Evolutionary conservation across 768 basidiomycete genomes (phyloP).

Genomic region (Suillus spraguei): DNA sequence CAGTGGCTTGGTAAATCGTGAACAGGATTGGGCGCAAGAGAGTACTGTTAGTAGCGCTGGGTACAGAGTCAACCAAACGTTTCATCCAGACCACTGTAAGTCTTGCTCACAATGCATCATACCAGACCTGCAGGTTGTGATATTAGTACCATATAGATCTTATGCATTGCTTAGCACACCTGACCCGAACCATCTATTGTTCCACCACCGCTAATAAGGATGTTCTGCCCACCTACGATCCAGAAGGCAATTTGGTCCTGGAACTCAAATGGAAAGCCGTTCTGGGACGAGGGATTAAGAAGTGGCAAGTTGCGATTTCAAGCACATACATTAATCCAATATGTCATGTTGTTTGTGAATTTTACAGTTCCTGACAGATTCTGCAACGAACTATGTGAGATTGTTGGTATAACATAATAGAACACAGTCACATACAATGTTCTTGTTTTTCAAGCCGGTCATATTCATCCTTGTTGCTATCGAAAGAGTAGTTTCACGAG

Average conservation of each 20-base stretch:
- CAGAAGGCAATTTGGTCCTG: slow-evolving; percentile 58
- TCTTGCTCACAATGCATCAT: slow-evolving; percentile 47
- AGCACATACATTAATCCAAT: slow-evolving; percentile 50
- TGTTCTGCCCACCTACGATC: slow-evolving; percentile 53
- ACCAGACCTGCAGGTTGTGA: slow-evolving; percentile 46
- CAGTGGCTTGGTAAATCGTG: slow-evolving; percentile 52
- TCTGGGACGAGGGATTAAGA: slow-evolving; percentile 30
- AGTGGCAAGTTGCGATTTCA: neutral
- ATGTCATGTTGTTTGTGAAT: slow-evolving; percentile 51
- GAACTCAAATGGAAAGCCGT: slow-evolving; percentile 54
- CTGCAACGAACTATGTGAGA: slow-evolving; percentile 29
- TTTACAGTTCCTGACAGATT: slow-evolving; percentile 51
- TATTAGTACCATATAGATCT: neutral
- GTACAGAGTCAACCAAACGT: neutral
- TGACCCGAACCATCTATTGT: slow-evolving; percentile 69
- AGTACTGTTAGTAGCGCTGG: slow-evolving; percentile 46
- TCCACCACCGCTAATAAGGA: slow-evolving; percentile 58
- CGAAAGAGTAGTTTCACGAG: slow-evolving; percentile 48
- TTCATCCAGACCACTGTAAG: slow-evolving; percentile 7
- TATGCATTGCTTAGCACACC: slow-evolving; percentile 32
- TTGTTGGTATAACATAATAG: neutral
- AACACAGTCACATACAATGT: slow-evolving; percentile 40
- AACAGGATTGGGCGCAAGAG: slow-evolving; percentile 57
- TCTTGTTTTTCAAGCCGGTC: slow-evolving; percentile 51
- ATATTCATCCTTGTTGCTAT: slow-evolving; percentile 55